Percentiles rank a stretch among this genome's conserved stretches.
Evolutionary conservation across 106 monocot species (phyloP).

Genomic region (Dendrobium chrysotoxum): DNA sequence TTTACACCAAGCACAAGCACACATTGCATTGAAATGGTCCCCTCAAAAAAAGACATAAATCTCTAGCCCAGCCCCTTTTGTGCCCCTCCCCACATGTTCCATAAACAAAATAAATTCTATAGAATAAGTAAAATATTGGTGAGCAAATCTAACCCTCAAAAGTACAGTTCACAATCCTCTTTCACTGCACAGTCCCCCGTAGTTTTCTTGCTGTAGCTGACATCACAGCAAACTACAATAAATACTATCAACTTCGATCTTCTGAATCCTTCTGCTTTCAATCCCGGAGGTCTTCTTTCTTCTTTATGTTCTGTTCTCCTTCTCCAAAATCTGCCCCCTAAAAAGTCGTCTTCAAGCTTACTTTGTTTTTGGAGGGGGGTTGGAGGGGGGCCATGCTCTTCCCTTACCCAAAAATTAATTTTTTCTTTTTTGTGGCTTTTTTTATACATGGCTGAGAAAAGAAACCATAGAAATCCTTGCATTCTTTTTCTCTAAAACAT

Average conservation of each 20-base stretch:
- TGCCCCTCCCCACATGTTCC: too few species aligned
- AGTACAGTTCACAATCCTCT: background rate
- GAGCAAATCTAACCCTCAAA: background rate
- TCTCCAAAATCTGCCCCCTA: background rate
- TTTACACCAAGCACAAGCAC: too few species aligned
- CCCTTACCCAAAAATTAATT: slow-evolving; percentile 6
- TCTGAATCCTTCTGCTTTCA: slow-evolving; percentile 5
- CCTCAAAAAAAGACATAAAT: too few species aligned
- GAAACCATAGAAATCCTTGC: background rate
- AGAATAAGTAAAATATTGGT: background rate
- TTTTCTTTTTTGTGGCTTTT: slow-evolving; percentile 3
- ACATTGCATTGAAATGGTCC: too few species aligned
- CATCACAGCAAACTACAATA: slow-evolving; percentile 8
- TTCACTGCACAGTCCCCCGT: background rate
- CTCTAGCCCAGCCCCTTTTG: too few species aligned
- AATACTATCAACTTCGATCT: slow-evolving; percentile 12
- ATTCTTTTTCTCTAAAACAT: slow-evolving; percentile 9
- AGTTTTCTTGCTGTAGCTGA: background rate
- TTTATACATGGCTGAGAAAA: background rate
- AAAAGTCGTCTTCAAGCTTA: slow-evolving; percentile 9
- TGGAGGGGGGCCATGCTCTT: background rate
- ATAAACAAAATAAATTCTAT: background rate
- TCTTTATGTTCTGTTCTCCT: background rate
- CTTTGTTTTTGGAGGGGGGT: background rate
- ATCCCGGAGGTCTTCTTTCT: background rate